Conservation (phyloP, 1,139 yeast species). For the Debaryomycetaceae sp. region DNA sequence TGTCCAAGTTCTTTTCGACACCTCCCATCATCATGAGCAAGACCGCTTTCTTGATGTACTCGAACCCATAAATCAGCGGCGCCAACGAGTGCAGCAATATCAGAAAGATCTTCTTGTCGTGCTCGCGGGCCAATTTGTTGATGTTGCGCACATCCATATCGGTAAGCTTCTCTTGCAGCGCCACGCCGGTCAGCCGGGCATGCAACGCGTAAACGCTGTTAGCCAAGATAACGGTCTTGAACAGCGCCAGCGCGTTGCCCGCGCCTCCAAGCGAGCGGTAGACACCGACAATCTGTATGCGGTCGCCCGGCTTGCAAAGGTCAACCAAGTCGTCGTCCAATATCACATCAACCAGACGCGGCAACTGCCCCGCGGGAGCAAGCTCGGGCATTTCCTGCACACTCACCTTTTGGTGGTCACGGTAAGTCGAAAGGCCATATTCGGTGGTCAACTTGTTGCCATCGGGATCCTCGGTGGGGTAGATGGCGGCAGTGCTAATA, state of each 20-base stretch:
- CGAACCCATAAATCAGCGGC: conserved; percentile 94
- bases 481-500: conserved; percentile 76
- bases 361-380: conserved; percentile 98
- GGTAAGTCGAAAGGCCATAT: conserved; percentile 87
- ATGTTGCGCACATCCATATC: conserved; percentile 85
- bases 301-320: conserved; percentile 90
- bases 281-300: conserved; percentile 92
- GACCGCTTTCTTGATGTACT: conserved; percentile 86
- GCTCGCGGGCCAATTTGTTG: conserved; percentile 64
- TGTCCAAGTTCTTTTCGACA: conserved; percentile 86
- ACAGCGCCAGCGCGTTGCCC: conserved; percentile 59
- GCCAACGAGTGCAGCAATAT: conserved; percentile 83
- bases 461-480: conserved; percentile 90
- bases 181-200: conserved; percentile 82
- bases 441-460: conserved; percentile 88
- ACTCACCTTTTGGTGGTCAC: conserved; percentile 90
- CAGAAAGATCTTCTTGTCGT: conserved; percentile 63
- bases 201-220: conserved; percentile 87
- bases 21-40: conserved; percentile 91
- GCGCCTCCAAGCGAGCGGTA: conserved; percentile 90
- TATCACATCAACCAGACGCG: conserved; percentile 85
- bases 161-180: conserved; percentile 69
- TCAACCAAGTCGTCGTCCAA: conserved; percentile 95
- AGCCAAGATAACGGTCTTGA: conserved; percentile 77
- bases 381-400: conserved; percentile 98